Percentiles rank a stretch among this genome's conserved stretches.
Conservation (phyloP, 2,329 filamentous ascomycete species). For the Trichoderma sp. region DNA sequence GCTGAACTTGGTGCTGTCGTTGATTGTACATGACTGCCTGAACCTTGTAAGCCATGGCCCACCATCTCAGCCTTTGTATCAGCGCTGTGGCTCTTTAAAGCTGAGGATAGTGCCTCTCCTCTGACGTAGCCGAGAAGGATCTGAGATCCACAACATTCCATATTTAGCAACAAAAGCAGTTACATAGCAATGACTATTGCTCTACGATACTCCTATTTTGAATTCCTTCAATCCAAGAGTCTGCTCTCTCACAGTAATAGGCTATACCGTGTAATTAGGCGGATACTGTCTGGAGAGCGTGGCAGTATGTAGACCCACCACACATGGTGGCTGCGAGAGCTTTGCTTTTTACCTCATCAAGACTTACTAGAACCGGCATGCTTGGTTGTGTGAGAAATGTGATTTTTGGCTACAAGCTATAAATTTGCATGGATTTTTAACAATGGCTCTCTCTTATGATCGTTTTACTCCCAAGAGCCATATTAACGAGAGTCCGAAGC, state of each 20-base stretch:
- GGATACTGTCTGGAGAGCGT: background rate
- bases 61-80: background rate
- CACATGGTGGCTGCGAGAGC: background rate
- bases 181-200: background rate
- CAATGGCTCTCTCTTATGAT: background rate
- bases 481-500: background rate
- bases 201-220: background rate
- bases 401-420: background rate
- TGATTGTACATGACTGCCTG: background rate
- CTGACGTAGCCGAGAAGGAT: background rate
- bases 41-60: background rate
- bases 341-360: background rate
- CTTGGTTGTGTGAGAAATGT: background rate
- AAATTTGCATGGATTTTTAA: background rate
- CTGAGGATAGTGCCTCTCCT: background rate
- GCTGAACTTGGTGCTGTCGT: background rate
- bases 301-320: background rate
- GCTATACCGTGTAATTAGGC: background rate
- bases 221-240: background rate
- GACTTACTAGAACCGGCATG: background rate
- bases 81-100: background rate
- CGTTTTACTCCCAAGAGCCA: background rate
- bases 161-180: background rate
- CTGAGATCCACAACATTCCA: background rate
- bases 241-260: background rate